Base-by-base conservation (phyloP, 2,329 filamentous ascomycete genomes). In the Fusarium pseudocircinatum region DNA sequence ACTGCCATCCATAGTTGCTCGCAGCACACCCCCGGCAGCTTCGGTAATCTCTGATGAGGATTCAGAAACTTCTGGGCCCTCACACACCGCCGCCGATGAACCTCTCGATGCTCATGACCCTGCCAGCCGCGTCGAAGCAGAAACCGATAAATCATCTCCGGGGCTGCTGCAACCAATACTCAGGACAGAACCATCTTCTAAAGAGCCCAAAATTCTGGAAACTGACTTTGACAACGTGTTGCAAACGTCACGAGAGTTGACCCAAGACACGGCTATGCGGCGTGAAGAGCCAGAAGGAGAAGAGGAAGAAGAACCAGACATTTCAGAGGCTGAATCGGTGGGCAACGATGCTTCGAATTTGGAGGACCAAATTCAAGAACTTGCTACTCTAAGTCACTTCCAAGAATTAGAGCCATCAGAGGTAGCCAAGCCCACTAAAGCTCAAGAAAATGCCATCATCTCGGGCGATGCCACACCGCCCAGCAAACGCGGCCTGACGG, bases 191-290 rank as follows among this genome's bases (percentile, higher is more conserved):
- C 32, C 22, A n/a, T 39, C 34, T 42, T 49, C 39, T 50, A 39
- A 66, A 20, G 60, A 60, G 44, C 20, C 60, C 42, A 66, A 47
- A 54, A 66, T 70, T 44, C 53, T 70, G 34, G 60, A 70, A 46
- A 70, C 66, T 34, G 67, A 69, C 32, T 69, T 69, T 34, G 66
- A 46, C 30, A 69, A 63, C 30, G 66, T 65, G 34, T 30, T 69
- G 13, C 67, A 59, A 49, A 60, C 61, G 34, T 49, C 67, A 24
- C 66, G 40, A 60, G 67, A 70, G 39, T 52, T 70, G 24, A 40
- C 67, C 14, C 59, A 58, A 30, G 40, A 49, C 26, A 39, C 30
- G 18, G 20, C 37, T n/a, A 50, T 46, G 40, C 42, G 36, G 13
- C 15, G 16, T 28, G 26, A 28, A 36, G 52, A 42, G 28, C 30